phyloP scores from a whole-genome alignment of 345 rosid species.

The Brassica cretica region DNA sequence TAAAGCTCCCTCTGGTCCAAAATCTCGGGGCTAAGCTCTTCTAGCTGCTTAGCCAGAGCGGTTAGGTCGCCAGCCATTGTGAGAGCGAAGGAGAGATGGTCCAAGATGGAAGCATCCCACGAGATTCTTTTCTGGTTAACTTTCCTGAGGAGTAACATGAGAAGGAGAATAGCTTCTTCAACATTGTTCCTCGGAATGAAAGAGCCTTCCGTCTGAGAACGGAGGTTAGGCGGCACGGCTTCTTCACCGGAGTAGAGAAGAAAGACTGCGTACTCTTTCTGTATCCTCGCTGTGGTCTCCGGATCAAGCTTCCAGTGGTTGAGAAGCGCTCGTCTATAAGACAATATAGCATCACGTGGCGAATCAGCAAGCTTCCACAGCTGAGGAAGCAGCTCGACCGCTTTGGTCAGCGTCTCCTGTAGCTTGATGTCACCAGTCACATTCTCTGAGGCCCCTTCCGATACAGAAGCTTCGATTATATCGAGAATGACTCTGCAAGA shows the following conservation, averaged over 20 bases:
- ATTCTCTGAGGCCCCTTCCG: slow-evolving; percentile 72
- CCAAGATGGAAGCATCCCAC: slow-evolving; percentile 81
- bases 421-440: slow-evolving; percentile 68
- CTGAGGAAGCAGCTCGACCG: slow-evolving; percentile 85
- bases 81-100: slow-evolving; percentile 77
- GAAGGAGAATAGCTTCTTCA: slow-evolving; percentile 80
- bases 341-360: slow-evolving; percentile 60
- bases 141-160: slow-evolving; percentile 74
- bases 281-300: slow-evolving; percentile 64
- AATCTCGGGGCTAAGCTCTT: slow-evolving; percentile 67
- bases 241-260: slow-evolving; percentile 85
- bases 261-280: slow-evolving; percentile 69
- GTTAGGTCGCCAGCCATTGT: slow-evolving; percentile 58
- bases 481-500: slow-evolving; percentile 81
- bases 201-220: slow-evolving; percentile 61
- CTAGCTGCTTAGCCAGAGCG: slow-evolving; percentile 58
- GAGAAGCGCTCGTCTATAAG: slow-evolving; percentile 72
- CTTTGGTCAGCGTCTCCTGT: slow-evolving; percentile 71
- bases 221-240: slow-evolving; percentile 72
- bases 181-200: slow-evolving; percentile 72
- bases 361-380: slow-evolving; percentile 72
- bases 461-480: slow-evolving; percentile 70
- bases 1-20: slow-evolving; percentile 57
- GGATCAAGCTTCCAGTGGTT: slow-evolving; percentile 69
- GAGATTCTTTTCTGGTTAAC: slow-evolving; percentile 52